phyloP scores from a whole-genome alignment of 176 grass and related monocot species.

The Oryza rufipogon region DNA sequence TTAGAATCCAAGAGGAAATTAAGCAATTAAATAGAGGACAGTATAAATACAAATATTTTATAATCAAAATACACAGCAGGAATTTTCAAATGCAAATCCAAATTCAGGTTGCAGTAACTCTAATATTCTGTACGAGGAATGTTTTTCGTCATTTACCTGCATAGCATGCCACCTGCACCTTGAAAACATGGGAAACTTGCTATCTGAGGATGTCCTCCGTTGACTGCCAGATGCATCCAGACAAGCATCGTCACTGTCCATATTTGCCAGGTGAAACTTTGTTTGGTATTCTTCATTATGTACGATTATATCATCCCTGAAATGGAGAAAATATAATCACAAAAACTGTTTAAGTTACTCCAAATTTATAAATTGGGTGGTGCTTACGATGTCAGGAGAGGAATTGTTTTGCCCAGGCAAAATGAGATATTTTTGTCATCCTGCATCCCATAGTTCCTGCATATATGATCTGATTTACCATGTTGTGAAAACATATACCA shows the following conservation, averaged over 20 bases:
- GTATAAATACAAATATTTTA: neutral
- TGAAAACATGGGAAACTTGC: constrained; percentile 45
- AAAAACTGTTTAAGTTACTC: constrained; percentile 15
- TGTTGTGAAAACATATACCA: constrained; percentile 63
- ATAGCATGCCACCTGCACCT: constrained; percentile 71
- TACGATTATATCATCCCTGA: constrained; percentile 46
- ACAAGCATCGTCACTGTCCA: constrained; percentile 44
- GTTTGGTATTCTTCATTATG: constrained; percentile 38
- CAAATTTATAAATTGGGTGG: constrained; percentile 18
- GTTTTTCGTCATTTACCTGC: constrained; percentile 53
- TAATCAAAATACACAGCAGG: neutral
- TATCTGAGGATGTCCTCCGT: constrained; percentile 50
- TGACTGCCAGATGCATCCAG: constrained; percentile 64
- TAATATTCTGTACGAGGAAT: neutral
- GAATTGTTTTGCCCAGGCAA: constrained; percentile 65
- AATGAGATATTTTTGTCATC: constrained; percentile 46
- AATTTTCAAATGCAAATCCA: neutral
- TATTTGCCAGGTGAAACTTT: constrained; percentile 59
- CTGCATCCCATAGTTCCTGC: constrained; percentile 44
- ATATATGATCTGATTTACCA: constrained; percentile 63
- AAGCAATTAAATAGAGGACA: neutral
- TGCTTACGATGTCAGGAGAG: constrained; percentile 52
- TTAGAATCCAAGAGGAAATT: neutral
- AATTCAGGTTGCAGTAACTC: neutral
- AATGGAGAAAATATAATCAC: constrained; percentile 30